Percentiles rank a stretch among this genome's conserved stretches.
These are phyloP conservation scores for Voacanga thouarsii DNA, from an alignment of 257 asterid species.

Conservation along the genomic window DNA sequence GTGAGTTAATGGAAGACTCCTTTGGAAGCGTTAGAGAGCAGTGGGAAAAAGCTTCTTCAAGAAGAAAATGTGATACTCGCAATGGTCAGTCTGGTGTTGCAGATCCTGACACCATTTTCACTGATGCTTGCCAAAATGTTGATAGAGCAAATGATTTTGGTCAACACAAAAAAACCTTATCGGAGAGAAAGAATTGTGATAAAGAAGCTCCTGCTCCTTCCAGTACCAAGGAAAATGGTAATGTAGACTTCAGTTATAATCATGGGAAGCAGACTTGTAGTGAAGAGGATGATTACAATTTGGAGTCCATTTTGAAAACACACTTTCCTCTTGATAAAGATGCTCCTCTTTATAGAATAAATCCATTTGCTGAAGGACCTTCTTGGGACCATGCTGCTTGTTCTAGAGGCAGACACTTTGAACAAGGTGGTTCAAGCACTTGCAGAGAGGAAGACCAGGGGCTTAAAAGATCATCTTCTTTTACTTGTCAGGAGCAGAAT, in stretches of 20 bases:
- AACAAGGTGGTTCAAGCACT: conserved; percentile 28
- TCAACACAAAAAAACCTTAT: conserved; percentile 22
- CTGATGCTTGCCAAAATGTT: conserved; percentile 23
- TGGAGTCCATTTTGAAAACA: conserved; percentile 16
- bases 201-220: conserved; percentile 25
- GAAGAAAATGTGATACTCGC: conserved; percentile 40
- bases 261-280: conserved; percentile 6
- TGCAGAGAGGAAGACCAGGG: conserved; percentile 16
- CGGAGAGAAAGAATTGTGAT: conserved; percentile 18
- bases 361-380: conserved; percentile 21
- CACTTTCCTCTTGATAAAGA: conserved; percentile 8
- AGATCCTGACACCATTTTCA: conserved; percentile 18
- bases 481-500: conserved; percentile 14
- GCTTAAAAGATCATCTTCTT: conserved; percentile 13
- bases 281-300: conserved; percentile 6
- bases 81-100: conserved; percentile 34
- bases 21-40: conserved; percentile 58
- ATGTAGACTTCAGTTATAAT: background rate
- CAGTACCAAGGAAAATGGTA: conserved; percentile 19
- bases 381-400: conserved; percentile 16
- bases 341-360: conserved; percentile 14
- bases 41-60: conserved; percentile 79
- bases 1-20: conserved; percentile 65
- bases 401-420: conserved; percentile 17
- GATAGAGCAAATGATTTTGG: conserved; percentile 22